Base-by-base conservation (phyloP, 1,284 basidiomycete species). In the Moesziomyces parantarcticus region DNA sequence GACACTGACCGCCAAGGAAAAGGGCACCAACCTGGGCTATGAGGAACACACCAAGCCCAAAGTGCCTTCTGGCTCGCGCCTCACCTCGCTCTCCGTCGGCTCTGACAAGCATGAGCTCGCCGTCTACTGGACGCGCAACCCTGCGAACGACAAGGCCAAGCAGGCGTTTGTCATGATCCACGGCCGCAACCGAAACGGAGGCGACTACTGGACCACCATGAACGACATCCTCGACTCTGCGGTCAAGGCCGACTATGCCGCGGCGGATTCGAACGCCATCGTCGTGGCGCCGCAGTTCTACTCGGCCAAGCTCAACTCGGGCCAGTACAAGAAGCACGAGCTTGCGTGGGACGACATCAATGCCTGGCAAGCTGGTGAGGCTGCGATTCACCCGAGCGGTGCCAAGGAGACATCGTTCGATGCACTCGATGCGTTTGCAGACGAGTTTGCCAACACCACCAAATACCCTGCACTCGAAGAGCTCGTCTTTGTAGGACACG, bases 81-180 rank as follows among this genome's bases (percentile, higher is more conserved):
- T 81, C 13, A 70, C 65, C 26, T 53, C 61, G 5, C 43, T 83
- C 23, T 16, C 46, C 22, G 75, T 83, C 16, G 75, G 71, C 18
- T 22, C n/a, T 8, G 8, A 43, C 0, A 51, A 55, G 13, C 50
- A 77, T 34, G 20, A 65, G 13, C 55, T 82, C 10, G 72, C 76
- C 0, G 62, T 56, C 3, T 83, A 78, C 62, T 81, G 76, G 76
- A 67, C 74, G 11, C 44, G 46, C 3, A 26, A 41, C 1, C 65
- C 71, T 3, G 41, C 66, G 18, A 68, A 80, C 50, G 2, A 21
- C 1, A 44, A 51, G n/a, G 76, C 69, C 1, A 58, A 61, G 39
- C 75, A 79, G 34, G 81, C 80, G 10, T 81, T 73, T 36, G 57
- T 83, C 51, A 81, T 82, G 78, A 78, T 83, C 58, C 82, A 83